Conservation (phyloP, 176 grass and related monocot species). For the Ananas comosus region DNA sequence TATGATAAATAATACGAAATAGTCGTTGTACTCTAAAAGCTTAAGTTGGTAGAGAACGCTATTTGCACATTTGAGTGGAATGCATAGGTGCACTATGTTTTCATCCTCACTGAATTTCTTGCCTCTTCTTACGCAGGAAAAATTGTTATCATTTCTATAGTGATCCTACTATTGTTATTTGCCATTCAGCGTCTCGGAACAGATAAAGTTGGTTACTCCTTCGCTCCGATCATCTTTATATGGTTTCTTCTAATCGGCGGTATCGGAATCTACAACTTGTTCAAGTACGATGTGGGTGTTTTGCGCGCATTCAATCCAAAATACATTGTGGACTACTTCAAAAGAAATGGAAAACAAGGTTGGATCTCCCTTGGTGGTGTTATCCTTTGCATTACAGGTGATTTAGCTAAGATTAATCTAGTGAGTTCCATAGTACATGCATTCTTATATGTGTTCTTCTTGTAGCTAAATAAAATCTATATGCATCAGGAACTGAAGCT, state of each 20-base stretch:
- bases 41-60: too few species aligned
- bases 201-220: conserved; percentile 64
- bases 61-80: too few species aligned
- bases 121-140: conserved; percentile 11
- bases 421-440: background rate
- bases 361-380: conserved; percentile 63
- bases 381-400: conserved; percentile 47
- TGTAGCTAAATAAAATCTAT: background rate
- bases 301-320: conserved; percentile 47
- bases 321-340: conserved; percentile 49
- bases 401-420: background rate
- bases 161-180: conserved; percentile 40
- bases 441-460: background rate
- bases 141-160: conserved; percentile 45
- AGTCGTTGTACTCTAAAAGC: too few species aligned
- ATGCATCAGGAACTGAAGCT: conserved; percentile 48
- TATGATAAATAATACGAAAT: too few species aligned
- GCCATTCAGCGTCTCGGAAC: conserved; percentile 42
- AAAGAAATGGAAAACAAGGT: conserved; percentile 38
- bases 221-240: conserved; percentile 43
- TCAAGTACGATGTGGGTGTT: conserved; percentile 28
- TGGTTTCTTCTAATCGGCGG: conserved; percentile 49
- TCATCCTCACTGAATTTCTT: too few species aligned
- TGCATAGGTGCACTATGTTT: too few species aligned
- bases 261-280: conserved; percentile 54